Percentiles rank a stretch among this genome's conserved stretches.
Conservation (phyloP, 257 asterid genomes). For the Solanum boliviense region DNA sequence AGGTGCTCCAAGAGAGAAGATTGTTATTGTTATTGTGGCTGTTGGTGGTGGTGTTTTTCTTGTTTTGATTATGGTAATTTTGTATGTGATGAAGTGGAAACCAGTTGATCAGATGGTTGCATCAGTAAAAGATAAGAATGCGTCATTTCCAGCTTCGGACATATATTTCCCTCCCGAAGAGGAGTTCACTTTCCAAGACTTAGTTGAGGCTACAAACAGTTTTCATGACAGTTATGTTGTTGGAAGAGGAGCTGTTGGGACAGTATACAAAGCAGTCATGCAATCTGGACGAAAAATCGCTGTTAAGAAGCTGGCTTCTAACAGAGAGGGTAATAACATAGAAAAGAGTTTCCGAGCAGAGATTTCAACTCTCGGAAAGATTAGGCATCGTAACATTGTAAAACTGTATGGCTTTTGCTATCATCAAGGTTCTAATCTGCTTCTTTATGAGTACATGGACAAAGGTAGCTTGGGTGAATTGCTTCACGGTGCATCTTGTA, state of each 20-base stretch:
- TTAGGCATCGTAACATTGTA: slow-evolving; percentile 46
- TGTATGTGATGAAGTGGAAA: slow-evolving; percentile 42
- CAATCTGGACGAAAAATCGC: slow-evolving; percentile 50
- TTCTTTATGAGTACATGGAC: slow-evolving; percentile 39
- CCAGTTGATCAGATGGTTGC: slow-evolving; percentile 23
- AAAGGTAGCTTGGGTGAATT: slow-evolving; percentile 47
- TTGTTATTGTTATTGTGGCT: slow-evolving; percentile 39
- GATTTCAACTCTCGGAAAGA: slow-evolving; percentile 36
- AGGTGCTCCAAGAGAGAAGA: slow-evolving; percentile 35
- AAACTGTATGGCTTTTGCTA: slow-evolving; percentile 34
- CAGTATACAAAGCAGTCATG: slow-evolving; percentile 71
- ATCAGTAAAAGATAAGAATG: slow-evolving; percentile 25
- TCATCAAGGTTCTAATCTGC: slow-evolving; percentile 28
- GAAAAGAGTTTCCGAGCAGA: slow-evolving; percentile 74
- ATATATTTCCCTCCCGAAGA: slow-evolving; percentile 81
- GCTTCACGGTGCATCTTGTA: slow-evolving; percentile 20
- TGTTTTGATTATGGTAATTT: slow-evolving; percentile 33
- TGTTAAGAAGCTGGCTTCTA: slow-evolving; percentile 67
- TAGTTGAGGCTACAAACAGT: slow-evolving; percentile 73
- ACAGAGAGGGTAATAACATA: slow-evolving; percentile 58
- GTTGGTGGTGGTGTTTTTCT: slow-evolving; percentile 66
- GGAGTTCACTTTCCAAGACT: slow-evolving; percentile 76
- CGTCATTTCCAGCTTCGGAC: slow-evolving; percentile 40
- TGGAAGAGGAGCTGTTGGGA: slow-evolving; percentile 85
- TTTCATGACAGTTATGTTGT: slow-evolving; percentile 56